phyloP scores from a whole-genome alignment of 257 asterid species.

The Mitragyna speciosa region DNA sequence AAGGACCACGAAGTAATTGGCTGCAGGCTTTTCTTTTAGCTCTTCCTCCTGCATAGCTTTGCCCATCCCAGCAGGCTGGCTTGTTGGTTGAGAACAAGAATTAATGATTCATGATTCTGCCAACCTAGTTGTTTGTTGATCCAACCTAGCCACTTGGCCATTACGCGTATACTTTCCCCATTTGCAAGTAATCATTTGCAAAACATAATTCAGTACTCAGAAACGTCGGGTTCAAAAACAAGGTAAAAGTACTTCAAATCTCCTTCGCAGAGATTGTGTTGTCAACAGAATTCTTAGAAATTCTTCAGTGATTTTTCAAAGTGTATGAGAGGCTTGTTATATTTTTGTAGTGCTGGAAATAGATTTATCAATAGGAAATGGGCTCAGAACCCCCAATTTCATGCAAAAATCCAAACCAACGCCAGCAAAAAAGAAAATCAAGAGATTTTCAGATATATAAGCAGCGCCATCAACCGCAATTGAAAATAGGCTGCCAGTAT shows the following conservation, averaged over 20 bases:
- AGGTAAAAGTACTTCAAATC: too few relatives aligned
- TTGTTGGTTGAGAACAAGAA: too few relatives aligned
- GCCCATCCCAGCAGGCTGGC: too few relatives aligned
- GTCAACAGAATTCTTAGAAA: too few relatives aligned
- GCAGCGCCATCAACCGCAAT: constrained; percentile 58
- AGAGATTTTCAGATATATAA: constrained; percentile 68
- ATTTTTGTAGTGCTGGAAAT: constrained; percentile 10
- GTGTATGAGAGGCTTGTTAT: background rate
- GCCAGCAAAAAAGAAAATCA: constrained; percentile 78
- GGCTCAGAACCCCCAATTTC: constrained; percentile 66
- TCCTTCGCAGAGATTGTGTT: too few relatives aligned
- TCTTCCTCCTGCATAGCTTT: too few relatives aligned
- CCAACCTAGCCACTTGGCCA: background rate
- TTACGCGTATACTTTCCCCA: too few relatives aligned
- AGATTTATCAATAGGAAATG: constrained; percentile 63
- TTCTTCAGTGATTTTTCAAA: background rate
- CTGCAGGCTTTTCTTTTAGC: too few relatives aligned
- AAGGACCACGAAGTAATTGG: background rate
- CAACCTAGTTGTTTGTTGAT: background rate
- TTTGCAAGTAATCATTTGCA: too few relatives aligned
- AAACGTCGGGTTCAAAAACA: too few relatives aligned
- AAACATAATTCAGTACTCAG: too few relatives aligned
- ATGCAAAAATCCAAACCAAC: constrained; percentile 81
- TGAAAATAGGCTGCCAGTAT: constrained; percentile 47
- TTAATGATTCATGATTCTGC: background rate